Base-by-base conservation (phyloP, 2,329 filamentous ascomycete genomes). In the Epichloe amarillans region DNA sequence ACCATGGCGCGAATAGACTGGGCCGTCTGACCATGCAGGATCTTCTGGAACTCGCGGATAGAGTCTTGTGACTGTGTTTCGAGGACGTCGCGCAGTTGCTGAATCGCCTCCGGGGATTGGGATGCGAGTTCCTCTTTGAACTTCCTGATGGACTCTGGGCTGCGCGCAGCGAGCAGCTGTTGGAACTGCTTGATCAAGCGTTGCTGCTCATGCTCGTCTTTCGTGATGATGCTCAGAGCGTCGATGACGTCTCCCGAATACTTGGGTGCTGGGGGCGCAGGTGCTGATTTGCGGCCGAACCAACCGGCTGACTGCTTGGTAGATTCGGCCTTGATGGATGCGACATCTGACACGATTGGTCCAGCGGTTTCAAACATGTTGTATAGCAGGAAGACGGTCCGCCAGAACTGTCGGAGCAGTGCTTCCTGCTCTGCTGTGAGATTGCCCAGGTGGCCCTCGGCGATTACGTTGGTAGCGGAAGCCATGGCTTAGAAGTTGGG, bases 1-100 rank as follows among this genome's bases (percentile, higher is more conserved):
- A 64, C 46, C 44, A 60, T 49, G 49, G 50, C 51, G 19, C 51
- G 42, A 21, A 47, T 37, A 14, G 45, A 49, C 8, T 35, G 30
- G n/a, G 45, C 44, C 12, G 35, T 49, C 45, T 53, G 40, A 8
- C 46, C 46, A 14, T 48, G 38, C 7, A 48, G 23, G n/a, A 48
- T 33, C 23, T 48, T 48, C n/a, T 48, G 46, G 26, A 48, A 48
- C 14, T 48, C 46, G 36, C 26, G 43, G 23, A 50, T 46, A 5
- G 21, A 35, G 11, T 50, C 49, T 15, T 44, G 37, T 3, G 49
- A 33, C 43, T 50, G 49, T 12, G 26, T 38, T 15, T 33, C 48
- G 3, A 50, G 39, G 11, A 50, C 41, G 10, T 50, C 17, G 40
- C 48, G 41, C 48, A 50, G 15, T 19, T 50, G 48, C 41, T 45